Evolutionary conservation across 1,139 yeast species (phyloP), one percentile per base, ranked within the genome.

Genomic region (Candida buenavistaensis): DNA sequence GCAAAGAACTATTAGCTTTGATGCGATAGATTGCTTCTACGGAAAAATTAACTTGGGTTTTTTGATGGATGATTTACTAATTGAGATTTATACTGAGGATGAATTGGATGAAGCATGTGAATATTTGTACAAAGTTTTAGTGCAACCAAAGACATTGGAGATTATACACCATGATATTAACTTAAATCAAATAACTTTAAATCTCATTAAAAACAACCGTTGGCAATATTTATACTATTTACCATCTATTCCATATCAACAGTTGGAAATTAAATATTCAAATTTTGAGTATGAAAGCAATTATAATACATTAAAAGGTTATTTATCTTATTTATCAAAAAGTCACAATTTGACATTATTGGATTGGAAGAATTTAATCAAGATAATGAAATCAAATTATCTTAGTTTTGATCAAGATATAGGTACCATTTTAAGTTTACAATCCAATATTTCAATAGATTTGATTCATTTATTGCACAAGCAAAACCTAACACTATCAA

Each of bases 131-230:
- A 44, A 41, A 29, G 32, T 44, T 16, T 23, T 41, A n/a, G 16
- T 27, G 7, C 48, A 44, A 25, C 36, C 37, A 12, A 8, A n/a
- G 4, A 7, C 33, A 10, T 35, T 33, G 17, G 8, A 37, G 9
- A 27, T 32, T 5, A 28, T 32, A 7, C 11, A 95, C 63, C 95
- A 95, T 61, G 95, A 85, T 67, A 69, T 86, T 46, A 96, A 88
- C 57, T 66, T 85, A 42, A 86, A 85, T 51, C 95, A 87, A 68
- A 59, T 61, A n/a, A 52, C 54, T 3, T 9, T 6, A 3, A 30
- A 12, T 15, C 34, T 44, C 14, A 16, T 34, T 8, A 14, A 17
- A 5, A 11, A 26, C 3, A 35, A 40, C 23, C 41, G 39, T 17
- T 40, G 37, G 37, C 38, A 40, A 12, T 29, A 40, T 5, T 26